Evolutionary conservation across 1,139 yeast species (phyloP).

Genomic region (Sugiyamaella paludigena): DNA sequence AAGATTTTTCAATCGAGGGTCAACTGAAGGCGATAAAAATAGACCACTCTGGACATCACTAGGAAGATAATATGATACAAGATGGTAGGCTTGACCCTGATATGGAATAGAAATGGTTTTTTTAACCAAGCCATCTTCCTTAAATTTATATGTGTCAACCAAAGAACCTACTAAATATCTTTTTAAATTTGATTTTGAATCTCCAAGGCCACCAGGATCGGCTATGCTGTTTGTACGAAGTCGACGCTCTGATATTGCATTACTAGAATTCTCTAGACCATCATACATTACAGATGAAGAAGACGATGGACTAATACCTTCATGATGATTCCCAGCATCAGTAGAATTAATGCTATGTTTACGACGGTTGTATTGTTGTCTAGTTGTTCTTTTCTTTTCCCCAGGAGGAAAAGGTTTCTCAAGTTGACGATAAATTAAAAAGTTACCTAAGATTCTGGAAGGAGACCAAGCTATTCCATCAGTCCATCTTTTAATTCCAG

Average conservation of each 20-base stretch:
- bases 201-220: conserved; percentile 3
- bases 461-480: conserved; percentile 95
- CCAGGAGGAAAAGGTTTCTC: conserved; percentile 53
- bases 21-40: conserved; percentile 58
- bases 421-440: conserved; percentile 75
- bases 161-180: conserved; percentile 53
- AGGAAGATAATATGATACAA: conserved; percentile 74
- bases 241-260: not conserved
- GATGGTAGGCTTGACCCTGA: conserved; percentile 50
- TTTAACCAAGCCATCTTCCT: conserved; percentile 75
- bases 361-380: conserved; percentile 26
- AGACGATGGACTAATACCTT: conserved; percentile 7
- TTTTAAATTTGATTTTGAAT: not conserved
- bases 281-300: conserved; percentile 1
- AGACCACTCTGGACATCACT: conserved; percentile 64
- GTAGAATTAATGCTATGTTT: conserved; percentile 7
- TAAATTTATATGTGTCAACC: conserved; percentile 62
- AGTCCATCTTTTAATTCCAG: conserved; percentile 91
- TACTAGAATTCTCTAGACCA: not conserved
- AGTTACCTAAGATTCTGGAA: conserved; percentile 78
- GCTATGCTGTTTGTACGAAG: not conserved
- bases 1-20: conserved; percentile 50
- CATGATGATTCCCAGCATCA: conserved; percentile 6
- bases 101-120: conserved; percentile 69
- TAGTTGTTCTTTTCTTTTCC: conserved; percentile 40